phyloP scores from a whole-genome alignment of 1,284 basidiomycete genomes.

The Apiotrichum sp. region DNA sequence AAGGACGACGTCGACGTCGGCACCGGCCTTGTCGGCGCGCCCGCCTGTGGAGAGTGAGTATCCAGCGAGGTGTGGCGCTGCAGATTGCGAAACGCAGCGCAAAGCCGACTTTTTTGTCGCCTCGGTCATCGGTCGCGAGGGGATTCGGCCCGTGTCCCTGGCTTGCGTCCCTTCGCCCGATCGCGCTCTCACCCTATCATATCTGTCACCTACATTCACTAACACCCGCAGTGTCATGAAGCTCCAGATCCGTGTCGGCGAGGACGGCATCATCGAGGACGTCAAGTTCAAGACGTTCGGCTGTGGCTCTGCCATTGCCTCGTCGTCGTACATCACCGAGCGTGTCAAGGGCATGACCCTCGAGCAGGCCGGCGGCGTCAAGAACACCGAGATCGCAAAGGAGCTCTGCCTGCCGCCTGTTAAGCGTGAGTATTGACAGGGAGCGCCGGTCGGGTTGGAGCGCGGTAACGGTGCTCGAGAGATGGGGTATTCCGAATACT shows the following conservation, averaged over 20 bases:
- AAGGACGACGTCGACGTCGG: constrained; percentile 54
- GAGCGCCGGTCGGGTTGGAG: too few species aligned
- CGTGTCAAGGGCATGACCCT: constrained; percentile 93
- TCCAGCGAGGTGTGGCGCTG: neutral
- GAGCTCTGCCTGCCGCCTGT: constrained; percentile 93
- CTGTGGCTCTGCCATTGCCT: constrained; percentile 84
- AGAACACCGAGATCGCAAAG: constrained; percentile 99
- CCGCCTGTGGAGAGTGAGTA: constrained; percentile 8
- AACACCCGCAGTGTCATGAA: constrained; percentile 84
- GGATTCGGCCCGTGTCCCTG: too few species aligned
- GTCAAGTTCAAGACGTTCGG: constrained; percentile 99
- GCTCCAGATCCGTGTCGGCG: constrained; percentile 95
- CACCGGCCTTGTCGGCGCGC: constrained; percentile 92
- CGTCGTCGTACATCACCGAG: constrained; percentile 95
- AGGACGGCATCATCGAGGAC: constrained; percentile 83
- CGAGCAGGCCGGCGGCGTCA: constrained; percentile 91
- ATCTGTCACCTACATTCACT: neutral
- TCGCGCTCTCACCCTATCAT: too few species aligned
- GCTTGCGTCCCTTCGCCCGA: too few species aligned
- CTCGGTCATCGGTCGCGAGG: too few species aligned
- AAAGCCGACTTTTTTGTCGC: too few species aligned
- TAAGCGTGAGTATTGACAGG: constrained; percentile 64
- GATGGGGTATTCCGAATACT: too few species aligned
- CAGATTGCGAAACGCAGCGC: too few species aligned
- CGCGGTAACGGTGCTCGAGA: too few species aligned